Evolutionary conservation across 1,284 basidiomycete genomes (phyloP), one percentile per base, ranked within the genome.

Genomic region (Cutaneotrichosporon sp.): DNA sequence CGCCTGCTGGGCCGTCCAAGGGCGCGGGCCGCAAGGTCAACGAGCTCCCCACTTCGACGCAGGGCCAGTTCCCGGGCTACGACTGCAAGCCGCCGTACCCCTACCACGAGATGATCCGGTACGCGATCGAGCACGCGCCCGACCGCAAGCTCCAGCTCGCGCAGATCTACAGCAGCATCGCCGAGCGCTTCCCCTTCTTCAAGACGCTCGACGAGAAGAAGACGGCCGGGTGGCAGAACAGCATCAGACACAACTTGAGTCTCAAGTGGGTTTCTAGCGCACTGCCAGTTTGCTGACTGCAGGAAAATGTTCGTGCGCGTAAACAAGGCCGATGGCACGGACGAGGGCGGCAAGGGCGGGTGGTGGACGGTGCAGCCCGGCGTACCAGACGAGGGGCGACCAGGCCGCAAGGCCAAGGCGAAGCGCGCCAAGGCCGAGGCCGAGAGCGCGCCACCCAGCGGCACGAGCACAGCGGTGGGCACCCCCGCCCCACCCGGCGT

Each of bases 301-400:
- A 80, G 78, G 63, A 80, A 80, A 75, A 79, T 78, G 72, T 80
- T 80, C 64, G 78, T 80, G 11, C 67, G 78, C 29, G 76, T 78
- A 3, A 78, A 79, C 66, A 75, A 78, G 64, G 68, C 70, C 10
- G 78, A 80, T 59, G 73, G 72, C 11, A 58, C 69, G 3, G 77
- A 79, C 36, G 67, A 71, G 6, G 74, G 72, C 27, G 74, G 76
- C 24, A 80, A 80, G 68, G 78, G 78, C 27, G 78, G 78, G 9
- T 80, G 78, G 78, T 80, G 78, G 78, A 80, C 78, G 9, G 77
- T 79, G 5, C 69, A 75, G 54, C 72, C 75, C n/a, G 76, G 74
- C 14, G 72, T 78, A 14, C 76, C 75, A 11, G 76, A 78, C 59
- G 78, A 78, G 59, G 78, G 78, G 9, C 67, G 78, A 38, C 77